Conservation (phyloP, 2,329 filamentous ascomycete genomes). For the Pyrenochaeta sp. region DNA sequence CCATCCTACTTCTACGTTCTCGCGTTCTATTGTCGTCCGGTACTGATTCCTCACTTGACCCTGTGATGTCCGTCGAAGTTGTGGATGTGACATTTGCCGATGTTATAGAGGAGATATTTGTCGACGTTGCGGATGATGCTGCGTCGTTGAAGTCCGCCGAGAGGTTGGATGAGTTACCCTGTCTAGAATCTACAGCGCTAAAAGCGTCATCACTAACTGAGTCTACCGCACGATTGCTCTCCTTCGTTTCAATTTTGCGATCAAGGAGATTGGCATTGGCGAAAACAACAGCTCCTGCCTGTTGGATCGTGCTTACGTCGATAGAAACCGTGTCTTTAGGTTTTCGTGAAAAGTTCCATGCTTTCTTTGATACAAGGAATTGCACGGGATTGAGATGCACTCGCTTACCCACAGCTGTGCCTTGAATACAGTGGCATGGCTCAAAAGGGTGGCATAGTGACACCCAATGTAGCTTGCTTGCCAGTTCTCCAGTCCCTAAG, state of each 20-base stretch:
- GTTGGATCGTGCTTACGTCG: neutral
- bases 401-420: neutral
- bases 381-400: slow-evolving; percentile 3
- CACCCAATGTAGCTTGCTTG: slow-evolving; percentile 1
- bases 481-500: neutral
- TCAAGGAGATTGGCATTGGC: neutral
- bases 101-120: too few relatives aligned
- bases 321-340: neutral
- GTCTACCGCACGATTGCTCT: too few relatives aligned
- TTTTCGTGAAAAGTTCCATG: neutral
- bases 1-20: too few relatives aligned
- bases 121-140: too few relatives aligned
- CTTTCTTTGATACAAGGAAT: neutral
- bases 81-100: too few relatives aligned
- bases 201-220: too few relatives aligned
- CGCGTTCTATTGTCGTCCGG: too few relatives aligned
- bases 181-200: too few relatives aligned
- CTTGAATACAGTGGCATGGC: neutral
- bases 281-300: slow-evolving; percentile 5
- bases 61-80: too few relatives aligned
- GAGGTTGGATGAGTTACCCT: too few relatives aligned
- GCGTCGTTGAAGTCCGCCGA: too few relatives aligned
- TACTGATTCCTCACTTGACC: too few relatives aligned
- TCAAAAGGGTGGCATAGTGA: slow-evolving; percentile 1
- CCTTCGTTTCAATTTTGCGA: neutral